Conservation (phyloP, 2,329 filamentous ascomycete species). For the Trichoderma atroviride region DNA sequence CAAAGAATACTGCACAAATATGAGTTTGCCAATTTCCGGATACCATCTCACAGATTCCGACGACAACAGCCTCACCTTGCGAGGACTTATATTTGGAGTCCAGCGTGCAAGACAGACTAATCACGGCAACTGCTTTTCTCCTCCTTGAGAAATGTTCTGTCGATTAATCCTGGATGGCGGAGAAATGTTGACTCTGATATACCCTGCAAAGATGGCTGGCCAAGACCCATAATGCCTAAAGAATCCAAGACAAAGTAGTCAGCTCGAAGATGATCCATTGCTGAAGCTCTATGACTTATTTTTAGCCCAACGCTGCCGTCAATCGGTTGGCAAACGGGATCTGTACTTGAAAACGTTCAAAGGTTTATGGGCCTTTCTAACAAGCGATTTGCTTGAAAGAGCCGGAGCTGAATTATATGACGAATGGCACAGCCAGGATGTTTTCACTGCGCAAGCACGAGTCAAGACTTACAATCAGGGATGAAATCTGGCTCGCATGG, state of each 20-base stretch:
- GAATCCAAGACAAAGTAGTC: background rate
- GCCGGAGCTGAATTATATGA: background rate
- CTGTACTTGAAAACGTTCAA: too few species aligned
- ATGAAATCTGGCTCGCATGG: background rate
- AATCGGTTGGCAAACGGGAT: background rate
- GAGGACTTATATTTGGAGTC: background rate
- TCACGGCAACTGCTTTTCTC: background rate
- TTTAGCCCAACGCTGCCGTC: background rate
- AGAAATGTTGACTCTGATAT: background rate
- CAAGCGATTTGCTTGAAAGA: too few species aligned
- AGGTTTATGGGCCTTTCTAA: too few species aligned
- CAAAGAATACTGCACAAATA: background rate
- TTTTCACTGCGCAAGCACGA: background rate
- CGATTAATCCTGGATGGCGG: background rate
- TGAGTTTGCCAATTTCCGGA: too few species aligned
- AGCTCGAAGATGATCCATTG: background rate
- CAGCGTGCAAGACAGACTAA: too few species aligned
- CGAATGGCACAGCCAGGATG: background rate
- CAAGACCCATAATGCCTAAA: background rate
- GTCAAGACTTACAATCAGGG: background rate
- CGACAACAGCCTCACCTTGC: background rate
- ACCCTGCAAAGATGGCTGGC: background rate
- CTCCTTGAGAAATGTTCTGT: background rate
- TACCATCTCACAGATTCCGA: background rate
- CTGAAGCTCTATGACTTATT: background rate